Evolutionary conservation across 2,329 filamentous ascomycete species (phyloP).

Genomic region (Fusarium sp.): DNA sequence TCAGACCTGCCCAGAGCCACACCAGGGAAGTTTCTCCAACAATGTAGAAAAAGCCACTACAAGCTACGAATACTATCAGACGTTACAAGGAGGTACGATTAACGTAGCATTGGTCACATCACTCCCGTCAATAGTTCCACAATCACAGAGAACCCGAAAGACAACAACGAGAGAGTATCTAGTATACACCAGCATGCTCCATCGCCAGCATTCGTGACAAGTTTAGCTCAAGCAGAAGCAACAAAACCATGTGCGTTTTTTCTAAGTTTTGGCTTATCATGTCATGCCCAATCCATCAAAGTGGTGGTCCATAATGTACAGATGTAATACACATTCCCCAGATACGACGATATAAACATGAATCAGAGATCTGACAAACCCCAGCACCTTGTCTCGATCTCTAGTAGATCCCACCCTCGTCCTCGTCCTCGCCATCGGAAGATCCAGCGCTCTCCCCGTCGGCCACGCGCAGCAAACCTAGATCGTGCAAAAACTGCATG

Average conservation of each 20-base stretch:
- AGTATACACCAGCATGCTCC: not conserved
- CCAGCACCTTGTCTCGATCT: constrained; percentile 2
- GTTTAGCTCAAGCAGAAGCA: not conserved
- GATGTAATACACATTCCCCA: constrained; percentile 1
- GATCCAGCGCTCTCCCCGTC: constrained; percentile 32
- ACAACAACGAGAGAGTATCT: not conserved
- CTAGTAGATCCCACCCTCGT: constrained; percentile 13
- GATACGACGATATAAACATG: not conserved
- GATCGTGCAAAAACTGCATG: constrained; percentile 28
- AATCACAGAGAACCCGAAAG: not conserved
- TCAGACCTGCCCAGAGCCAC: not conserved
- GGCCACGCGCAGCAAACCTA: constrained; percentile 4
- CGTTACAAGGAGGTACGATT: not conserved
- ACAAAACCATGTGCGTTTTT: not conserved
- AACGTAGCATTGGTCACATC: not conserved
- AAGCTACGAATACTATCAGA: not conserved
- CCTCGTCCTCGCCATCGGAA: constrained; percentile 17
- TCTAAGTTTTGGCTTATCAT: not conserved
- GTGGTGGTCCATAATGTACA: constrained; percentile 15
- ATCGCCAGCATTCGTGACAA: not conserved
- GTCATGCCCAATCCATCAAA: not conserved
- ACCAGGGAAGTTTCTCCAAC: not conserved
- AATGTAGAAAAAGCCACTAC: not conserved
- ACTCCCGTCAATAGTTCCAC: not conserved
- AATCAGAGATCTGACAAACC: constrained; percentile 10